Evolutionary conservation across 768 basidiomycete genomes (phyloP).

Genomic region (Tricholoma saponaceum): DNA sequence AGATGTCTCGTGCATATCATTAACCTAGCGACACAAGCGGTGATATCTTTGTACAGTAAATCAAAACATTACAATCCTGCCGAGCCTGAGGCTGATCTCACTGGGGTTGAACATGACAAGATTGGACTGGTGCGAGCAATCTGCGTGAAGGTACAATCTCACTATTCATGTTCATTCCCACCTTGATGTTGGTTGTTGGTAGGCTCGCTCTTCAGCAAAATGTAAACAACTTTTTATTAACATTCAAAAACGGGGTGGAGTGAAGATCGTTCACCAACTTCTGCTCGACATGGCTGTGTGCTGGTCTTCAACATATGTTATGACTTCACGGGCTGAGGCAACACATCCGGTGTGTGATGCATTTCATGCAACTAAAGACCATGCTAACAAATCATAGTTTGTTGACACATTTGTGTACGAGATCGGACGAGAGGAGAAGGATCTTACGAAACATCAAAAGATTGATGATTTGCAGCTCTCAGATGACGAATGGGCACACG

Average conservation of each 20-base stretch:
- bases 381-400: not conserved
- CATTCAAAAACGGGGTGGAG: not conserved
- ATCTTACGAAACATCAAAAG: not conserved
- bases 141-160: not conserved
- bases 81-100: too few species aligned
- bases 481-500: not conserved
- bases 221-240: too few species aligned
- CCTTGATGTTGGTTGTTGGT: not conserved
- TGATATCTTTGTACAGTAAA: too few species aligned
- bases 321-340: not conserved
- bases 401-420: conserved; percentile 2
- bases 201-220: not conserved
- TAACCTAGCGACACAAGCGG: too few species aligned
- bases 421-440: not conserved
- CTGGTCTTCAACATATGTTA: too few species aligned
- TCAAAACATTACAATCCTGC: too few species aligned
- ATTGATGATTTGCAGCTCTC: not conserved
- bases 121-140: not conserved
- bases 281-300: too few species aligned
- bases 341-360: not conserved
- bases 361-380: not conserved
- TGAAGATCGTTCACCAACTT: not conserved
- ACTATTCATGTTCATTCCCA: not conserved
- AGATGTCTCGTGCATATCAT: too few species aligned
- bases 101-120: not conserved